A percentile compares a stretch with the other conserved stretches of the same genome.
phyloP scores from a whole-genome alignment of 2,329 filamentous ascomycete genomes.

The Exophiala oligosperma region DNA sequence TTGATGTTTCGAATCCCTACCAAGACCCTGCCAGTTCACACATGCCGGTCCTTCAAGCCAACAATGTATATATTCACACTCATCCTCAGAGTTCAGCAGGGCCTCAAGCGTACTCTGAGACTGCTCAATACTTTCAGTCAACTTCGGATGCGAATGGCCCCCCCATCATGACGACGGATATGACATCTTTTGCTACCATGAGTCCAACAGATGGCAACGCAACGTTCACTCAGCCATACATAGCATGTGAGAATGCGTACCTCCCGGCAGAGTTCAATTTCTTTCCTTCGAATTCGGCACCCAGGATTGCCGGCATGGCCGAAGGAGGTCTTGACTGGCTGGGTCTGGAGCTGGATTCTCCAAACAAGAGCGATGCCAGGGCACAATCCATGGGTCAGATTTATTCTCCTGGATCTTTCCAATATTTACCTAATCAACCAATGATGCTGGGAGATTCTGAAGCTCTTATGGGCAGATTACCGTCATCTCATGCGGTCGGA shows the following conservation, averaged over 20 bases:
- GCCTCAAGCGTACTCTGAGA: constrained; percentile 1
- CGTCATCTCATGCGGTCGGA: background rate
- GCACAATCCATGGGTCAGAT: constrained; percentile 6
- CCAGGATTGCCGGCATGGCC: constrained; percentile 17
- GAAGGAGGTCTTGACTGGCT: constrained; percentile 18
- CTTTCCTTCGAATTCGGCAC: constrained; percentile 12
- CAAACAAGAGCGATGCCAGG: constrained; percentile 8
- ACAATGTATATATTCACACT: background rate
- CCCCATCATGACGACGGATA: constrained; percentile 13
- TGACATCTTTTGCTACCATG: constrained; percentile 13
- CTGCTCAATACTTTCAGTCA: constrained; percentile 8
- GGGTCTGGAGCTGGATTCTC: constrained; percentile 18
- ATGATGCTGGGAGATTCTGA: background rate
- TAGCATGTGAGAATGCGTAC: constrained; percentile 13
- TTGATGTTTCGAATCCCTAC: background rate
- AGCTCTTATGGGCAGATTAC: constrained; percentile 3
- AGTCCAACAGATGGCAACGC: constrained; percentile 12
- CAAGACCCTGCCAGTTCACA: background rate
- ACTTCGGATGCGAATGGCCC: constrained; percentile 7
- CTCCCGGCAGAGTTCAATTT: constrained; percentile 18
- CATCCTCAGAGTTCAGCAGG: background rate
- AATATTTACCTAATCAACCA: constrained; percentile 5
- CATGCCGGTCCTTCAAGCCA: background rate
- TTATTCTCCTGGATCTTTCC: constrained; percentile 3
- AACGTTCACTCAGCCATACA: constrained; percentile 13